phyloP scores from a whole-genome alignment of 225 moss, liverwort and hornwort species.

The Marchantia polymorpha region DNA sequence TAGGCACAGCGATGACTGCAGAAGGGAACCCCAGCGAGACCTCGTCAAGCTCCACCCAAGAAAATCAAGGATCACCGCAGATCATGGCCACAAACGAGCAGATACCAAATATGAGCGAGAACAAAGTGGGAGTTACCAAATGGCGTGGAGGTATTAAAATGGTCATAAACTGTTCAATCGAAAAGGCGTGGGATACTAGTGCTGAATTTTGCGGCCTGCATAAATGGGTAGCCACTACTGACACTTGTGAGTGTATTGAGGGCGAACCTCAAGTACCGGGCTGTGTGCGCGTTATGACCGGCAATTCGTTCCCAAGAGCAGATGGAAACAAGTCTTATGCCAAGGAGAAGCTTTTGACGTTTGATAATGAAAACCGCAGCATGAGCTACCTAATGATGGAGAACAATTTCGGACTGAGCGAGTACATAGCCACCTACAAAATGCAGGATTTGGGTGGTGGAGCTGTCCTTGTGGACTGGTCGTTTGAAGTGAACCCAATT shows the following conservation, averaged over 20 bases:
- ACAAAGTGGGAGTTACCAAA: background rate
- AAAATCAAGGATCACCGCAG: background rate
- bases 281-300: conserved; percentile 51
- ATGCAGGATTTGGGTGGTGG: conserved; percentile 53
- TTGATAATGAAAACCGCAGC: conserved; percentile 41
- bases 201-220: conserved; percentile 48
- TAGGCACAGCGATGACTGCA: no score
- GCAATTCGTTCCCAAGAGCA: conserved; percentile 29
- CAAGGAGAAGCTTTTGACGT: conserved; percentile 53
- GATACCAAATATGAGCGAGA: background rate
- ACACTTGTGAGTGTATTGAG: conserved; percentile 23
- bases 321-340: conserved; percentile 42
- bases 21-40: no score
- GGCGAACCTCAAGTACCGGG: conserved; percentile 41
- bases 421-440: conserved; percentile 28
- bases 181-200: conserved; percentile 51
- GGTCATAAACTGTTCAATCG: conserved; percentile 38
- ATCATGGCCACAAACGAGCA: background rate
- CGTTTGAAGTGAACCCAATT: conserved; percentile 53
- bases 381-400: conserved; percentile 63
- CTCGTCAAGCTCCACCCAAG: background rate
- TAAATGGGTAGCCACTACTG: conserved; percentile 48
- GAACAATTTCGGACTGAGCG: conserved; percentile 50
- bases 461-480: conserved; percentile 56
- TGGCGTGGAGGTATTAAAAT: conserved; percentile 62